Evolutionary conservation across 306 rosid genomes (phyloP).

Genomic region (Geum urbanum): DNA sequence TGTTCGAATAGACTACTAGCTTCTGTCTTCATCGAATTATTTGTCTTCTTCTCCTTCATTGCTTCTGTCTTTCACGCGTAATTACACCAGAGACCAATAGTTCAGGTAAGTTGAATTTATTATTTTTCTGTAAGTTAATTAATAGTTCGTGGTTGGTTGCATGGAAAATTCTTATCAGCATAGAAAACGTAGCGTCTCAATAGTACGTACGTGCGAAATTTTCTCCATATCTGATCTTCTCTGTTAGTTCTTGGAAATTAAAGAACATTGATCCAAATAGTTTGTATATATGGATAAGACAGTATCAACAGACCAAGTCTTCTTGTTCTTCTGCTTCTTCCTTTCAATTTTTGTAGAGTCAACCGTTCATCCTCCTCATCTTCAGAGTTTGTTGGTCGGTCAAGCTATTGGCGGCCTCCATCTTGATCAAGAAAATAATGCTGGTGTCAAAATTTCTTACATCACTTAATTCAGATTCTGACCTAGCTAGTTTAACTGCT

Average conservation of each 20-base stretch:
- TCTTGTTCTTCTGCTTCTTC: conserved; percentile 3
- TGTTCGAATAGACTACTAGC: conserved; percentile 3
- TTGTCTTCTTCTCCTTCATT: conserved; percentile 34
- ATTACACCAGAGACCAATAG: conserved; percentile 7
- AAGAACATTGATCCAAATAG: neutral
- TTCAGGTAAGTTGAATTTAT: conserved; percentile 1
- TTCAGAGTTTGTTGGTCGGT: neutral
- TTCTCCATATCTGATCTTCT: neutral
- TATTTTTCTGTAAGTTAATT: no score
- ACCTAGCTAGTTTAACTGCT: neutral
- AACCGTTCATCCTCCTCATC: neutral
- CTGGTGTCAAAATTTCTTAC: neutral
- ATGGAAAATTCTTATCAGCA: conserved; percentile 12
- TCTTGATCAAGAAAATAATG: neutral
- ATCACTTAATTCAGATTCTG: neutral
- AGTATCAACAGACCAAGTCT: neutral
- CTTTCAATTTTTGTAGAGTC: neutral
- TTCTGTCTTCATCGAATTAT: neutral
- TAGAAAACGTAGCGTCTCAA: conserved; percentile 3
- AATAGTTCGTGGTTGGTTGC: neutral
- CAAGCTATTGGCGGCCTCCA: neutral
- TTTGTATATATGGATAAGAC: neutral
- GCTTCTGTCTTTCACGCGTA: conserved; percentile 31
- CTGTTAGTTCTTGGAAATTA: conserved; percentile 2
- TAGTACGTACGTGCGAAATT: neutral